Percentiles rank a stretch among this genome's conserved stretches.
Conservation (phyloP, 805 yeast genomes). For the Nakazawaea holstii region DNA sequence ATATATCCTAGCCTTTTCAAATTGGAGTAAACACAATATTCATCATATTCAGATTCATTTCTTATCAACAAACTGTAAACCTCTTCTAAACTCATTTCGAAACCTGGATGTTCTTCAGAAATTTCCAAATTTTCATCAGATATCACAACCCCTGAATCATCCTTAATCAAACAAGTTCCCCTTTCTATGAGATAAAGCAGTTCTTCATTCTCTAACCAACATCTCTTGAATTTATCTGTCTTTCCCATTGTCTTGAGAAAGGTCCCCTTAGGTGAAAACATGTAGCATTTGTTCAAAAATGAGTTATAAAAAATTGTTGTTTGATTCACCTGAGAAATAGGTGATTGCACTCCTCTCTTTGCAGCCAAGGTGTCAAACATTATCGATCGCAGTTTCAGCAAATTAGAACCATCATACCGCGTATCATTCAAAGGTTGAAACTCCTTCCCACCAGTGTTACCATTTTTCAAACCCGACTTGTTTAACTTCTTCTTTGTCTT, state of each 20-base stretch:
- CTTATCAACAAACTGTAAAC: slow-evolving; percentile 50
- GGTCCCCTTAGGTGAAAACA: slow-evolving; percentile 58
- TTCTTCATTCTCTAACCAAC: slow-evolving; percentile 61
- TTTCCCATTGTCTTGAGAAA: slow-evolving; percentile 70
- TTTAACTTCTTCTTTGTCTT: slow-evolving; percentile 7
- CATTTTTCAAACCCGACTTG: slow-evolving; percentile 6
- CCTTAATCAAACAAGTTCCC: slow-evolving; percentile 44
- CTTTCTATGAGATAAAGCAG: slow-evolving; percentile 75
- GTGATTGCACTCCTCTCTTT: slow-evolving; percentile 36
- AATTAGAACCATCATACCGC: slow-evolving; percentile 23
- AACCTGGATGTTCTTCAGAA: slow-evolving; percentile 20
- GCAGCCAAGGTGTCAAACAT: slow-evolving; percentile 66
- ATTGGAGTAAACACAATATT: slow-evolving; percentile 64
- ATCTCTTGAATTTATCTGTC: slow-evolving; percentile 37
- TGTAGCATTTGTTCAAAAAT: slow-evolving; percentile 21
- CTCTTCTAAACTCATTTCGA: slow-evolving; percentile 54
- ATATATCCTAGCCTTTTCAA: slow-evolving; percentile 77
- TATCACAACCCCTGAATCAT: slow-evolving; percentile 14
- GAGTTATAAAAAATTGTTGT: slow-evolving; percentile 22
- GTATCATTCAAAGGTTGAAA: slow-evolving; percentile 50
- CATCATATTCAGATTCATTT: slow-evolving; percentile 38
- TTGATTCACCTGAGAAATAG: slow-evolving; percentile 15
- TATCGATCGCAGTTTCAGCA: slow-evolving; percentile 52
- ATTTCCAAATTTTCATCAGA: slow-evolving; percentile 12
- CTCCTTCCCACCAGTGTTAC: slow-evolving; percentile 81